A percentile compares a stretch with the other conserved stretches of the same genome.
Evolutionary conservation across 345 rosid species (phyloP).

Genomic region (Sonneratia alba): DNA sequence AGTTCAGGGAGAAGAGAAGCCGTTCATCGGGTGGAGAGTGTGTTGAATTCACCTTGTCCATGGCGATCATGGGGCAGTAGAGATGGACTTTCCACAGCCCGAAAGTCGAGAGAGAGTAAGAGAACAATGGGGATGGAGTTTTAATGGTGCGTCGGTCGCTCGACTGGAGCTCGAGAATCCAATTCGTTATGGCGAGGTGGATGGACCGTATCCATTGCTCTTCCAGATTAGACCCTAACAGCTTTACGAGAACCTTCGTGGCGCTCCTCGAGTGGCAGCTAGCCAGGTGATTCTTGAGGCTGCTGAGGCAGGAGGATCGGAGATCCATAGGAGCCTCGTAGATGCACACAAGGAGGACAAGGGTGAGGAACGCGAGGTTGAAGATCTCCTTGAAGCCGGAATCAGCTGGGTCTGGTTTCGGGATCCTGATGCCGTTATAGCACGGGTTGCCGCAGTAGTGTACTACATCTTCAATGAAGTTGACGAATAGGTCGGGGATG

Average conservation of each 20-base stretch:
- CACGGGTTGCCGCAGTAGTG: constrained; percentile 34
- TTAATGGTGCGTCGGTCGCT: constrained; percentile 16
- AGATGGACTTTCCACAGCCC: constrained; percentile 83
- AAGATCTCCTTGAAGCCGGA: constrained; percentile 43
- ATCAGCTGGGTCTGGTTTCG: constrained; percentile 19
- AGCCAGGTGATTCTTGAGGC: constrained; percentile 43
- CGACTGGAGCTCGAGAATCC: constrained; percentile 51
- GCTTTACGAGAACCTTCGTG: constrained; percentile 52
- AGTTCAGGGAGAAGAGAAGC: constrained; percentile 60
- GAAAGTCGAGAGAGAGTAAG: constrained; percentile 48
- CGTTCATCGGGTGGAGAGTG: constrained; percentile 44
- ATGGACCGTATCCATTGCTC: constrained; percentile 84
- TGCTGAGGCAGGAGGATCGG: constrained; percentile 39
- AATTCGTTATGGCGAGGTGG: constrained; percentile 74
- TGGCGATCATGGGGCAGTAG: constrained; percentile 76
- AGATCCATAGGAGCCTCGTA: constrained; percentile 70
- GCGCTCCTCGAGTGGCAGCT: constrained; percentile 35
- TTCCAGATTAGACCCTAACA: constrained; percentile 66
- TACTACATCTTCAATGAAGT: constrained; percentile 51
- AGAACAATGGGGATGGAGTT: constrained; percentile 68
- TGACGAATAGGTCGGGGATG: constrained; percentile 32
- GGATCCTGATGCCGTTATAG: constrained; percentile 24
- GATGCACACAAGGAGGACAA: constrained; percentile 53
- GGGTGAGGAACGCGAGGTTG: constrained; percentile 56
- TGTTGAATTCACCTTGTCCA: constrained; percentile 49